phyloP scores from a whole-genome alignment of 768 basidiomycete genomes.

The Amanita thiersii region DNA sequence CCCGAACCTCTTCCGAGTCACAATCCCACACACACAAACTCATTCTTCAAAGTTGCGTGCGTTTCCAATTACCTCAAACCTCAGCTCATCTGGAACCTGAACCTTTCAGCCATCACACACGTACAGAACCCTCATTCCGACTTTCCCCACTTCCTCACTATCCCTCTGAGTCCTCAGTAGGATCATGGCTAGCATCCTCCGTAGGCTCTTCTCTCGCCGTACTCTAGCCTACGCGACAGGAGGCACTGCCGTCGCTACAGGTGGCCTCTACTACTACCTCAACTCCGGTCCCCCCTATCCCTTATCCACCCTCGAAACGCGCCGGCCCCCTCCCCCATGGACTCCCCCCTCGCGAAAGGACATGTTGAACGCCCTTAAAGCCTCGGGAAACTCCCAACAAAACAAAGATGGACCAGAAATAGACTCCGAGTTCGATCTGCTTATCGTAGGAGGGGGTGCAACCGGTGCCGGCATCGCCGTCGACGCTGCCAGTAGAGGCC shows the following conservation, averaged over 20 bases:
- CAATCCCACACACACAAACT: too few species aligned
- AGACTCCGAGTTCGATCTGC: conserved; percentile 62
- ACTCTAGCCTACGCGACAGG: conserved; percentile 45
- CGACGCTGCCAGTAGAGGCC: conserved; percentile 86
- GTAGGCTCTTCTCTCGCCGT: conserved; percentile 44
- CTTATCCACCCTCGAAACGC: conserved; percentile 50
- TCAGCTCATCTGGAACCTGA: too few species aligned
- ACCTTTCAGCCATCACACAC: too few species aligned
- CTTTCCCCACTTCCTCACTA: neutral
- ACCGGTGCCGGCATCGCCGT: conserved; percentile 96
- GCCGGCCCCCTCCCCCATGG: conserved; percentile 75
- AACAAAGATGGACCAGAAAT: conserved; percentile 16
- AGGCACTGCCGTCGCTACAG: conserved; percentile 43
- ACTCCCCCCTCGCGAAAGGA: conserved; percentile 62
- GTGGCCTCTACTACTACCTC: conserved; percentile 62
- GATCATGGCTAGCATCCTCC: conserved; percentile 26
- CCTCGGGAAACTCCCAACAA: conserved; percentile 22
- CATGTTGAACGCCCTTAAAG: conserved; percentile 53
- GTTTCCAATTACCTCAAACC: too few species aligned
- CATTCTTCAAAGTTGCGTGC: too few species aligned
- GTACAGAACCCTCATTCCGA: neutral
- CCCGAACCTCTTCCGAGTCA: too few species aligned
- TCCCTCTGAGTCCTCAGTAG: neutral
- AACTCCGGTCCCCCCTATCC: conserved; percentile 70
- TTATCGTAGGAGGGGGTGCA: conserved; percentile 91